Conservation (phyloP, 176 grass and related monocot genomes). For the Raddia distichophylla region DNA sequence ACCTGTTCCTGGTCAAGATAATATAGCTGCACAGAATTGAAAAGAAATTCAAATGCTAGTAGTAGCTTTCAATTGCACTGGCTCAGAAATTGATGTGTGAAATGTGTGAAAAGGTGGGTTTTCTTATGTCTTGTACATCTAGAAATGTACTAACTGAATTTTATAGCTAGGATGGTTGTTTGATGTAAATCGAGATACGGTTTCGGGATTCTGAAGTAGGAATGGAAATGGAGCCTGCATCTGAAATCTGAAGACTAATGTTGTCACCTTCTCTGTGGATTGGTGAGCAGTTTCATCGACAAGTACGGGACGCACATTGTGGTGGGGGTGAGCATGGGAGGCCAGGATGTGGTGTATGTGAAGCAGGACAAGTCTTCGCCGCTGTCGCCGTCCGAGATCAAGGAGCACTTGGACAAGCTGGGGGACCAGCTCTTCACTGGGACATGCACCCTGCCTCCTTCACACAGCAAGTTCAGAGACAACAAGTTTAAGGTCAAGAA, state of each 20-base stretch:
- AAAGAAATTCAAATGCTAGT: neutral
- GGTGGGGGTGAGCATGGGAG: constrained; percentile 80
- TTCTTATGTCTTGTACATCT: neutral
- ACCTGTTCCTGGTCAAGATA: too few species aligned
- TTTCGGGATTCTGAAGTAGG: neutral
- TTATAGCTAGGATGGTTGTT: neutral
- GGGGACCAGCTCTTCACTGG: constrained; percentile 91
- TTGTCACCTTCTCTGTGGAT: neutral
- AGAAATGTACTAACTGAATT: neutral
- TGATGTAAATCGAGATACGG: neutral
- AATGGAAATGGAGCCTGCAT: too few species aligned
- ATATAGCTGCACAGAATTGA: neutral
- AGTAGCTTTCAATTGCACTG: neutral
- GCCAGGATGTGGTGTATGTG: constrained; percentile 88
- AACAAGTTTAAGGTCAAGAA: constrained; percentile 72
- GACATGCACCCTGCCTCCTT: constrained; percentile 63
- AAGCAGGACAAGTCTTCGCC: constrained; percentile 75
- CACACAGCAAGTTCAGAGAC: constrained; percentile 60
- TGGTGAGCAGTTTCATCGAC: constrained; percentile 66
- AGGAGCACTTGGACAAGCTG: constrained; percentile 77
- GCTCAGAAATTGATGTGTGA: neutral
- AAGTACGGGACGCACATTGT: constrained; percentile 85
- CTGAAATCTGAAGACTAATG: constrained; percentile 8
- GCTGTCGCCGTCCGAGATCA: constrained; percentile 68
- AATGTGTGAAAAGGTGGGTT: neutral